Evolutionary conservation across 148 eudicot species (phyloP).

Genomic region (Linanthus parryae): DNA sequence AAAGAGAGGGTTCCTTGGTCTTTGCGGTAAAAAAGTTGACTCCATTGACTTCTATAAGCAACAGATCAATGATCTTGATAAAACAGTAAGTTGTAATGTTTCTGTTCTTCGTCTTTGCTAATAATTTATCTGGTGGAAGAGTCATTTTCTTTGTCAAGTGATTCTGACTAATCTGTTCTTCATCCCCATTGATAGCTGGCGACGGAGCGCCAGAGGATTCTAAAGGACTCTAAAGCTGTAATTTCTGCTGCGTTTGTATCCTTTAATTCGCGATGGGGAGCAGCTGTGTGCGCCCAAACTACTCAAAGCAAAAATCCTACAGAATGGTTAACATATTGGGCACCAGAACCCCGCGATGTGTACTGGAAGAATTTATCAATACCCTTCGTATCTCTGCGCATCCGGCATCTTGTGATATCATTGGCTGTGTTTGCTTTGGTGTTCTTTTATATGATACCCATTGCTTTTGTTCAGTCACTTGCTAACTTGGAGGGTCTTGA

Average conservation of each 20-base stretch:
- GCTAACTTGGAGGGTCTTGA: conserved; percentile 96
- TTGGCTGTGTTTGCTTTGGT: conserved; percentile 66
- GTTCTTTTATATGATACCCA: conserved; percentile 95
- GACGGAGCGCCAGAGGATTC: conserved; percentile 68
- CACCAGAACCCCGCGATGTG: conserved; percentile 95
- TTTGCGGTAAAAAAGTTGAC: conserved; percentile 77
- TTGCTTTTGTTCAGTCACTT: conserved; percentile 94
- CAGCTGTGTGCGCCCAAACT: conserved; percentile 97
- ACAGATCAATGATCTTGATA: conserved; percentile 52
- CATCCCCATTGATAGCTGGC: conserved; percentile 45
- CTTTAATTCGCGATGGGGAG: conserved; percentile 94
- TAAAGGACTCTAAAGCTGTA: conserved; percentile 61
- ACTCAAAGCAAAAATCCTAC: conserved; percentile 88
- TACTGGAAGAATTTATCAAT: conserved; percentile 87
- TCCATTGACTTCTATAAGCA: conserved; percentile 60
- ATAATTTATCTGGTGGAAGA: background rate
- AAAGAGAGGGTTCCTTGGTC: conserved; percentile 85
- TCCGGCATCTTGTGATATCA: conserved; percentile 72
- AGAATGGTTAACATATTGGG: conserved; percentile 87
- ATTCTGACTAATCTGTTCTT: background rate
- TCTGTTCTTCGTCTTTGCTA: background rate
- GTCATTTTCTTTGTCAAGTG: background rate
- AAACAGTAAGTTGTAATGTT: conserved; percentile 47
- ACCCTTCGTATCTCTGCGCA: conserved; percentile 71
- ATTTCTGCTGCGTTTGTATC: conserved; percentile 86